These are phyloP conservation scores for Metschnikowia similis DNA, from an alignment of 805 yeast genomes.

Conservation along the genomic window DNA sequence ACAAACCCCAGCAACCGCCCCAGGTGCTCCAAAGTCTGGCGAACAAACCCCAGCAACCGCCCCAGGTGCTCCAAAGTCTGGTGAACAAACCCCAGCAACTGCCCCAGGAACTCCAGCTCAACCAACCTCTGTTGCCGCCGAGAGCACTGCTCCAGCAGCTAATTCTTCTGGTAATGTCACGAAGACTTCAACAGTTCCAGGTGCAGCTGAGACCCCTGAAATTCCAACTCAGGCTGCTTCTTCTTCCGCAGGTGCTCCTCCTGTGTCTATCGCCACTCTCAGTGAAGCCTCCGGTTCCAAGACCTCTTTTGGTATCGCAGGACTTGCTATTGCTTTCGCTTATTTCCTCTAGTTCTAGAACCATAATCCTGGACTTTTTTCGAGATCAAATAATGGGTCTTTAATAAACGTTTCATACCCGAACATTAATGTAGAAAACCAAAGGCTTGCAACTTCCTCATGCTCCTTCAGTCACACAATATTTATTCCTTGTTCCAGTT, in stretches of 20 bases:
- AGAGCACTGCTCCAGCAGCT: background rate
- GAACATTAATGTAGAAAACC: background rate
- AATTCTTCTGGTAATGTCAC: background rate
- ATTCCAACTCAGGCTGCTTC: background rate
- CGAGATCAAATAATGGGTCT: background rate
- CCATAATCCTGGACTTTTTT: background rate
- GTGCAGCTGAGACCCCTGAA: background rate
- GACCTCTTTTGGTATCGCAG: background rate
- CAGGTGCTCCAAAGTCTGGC: background rate
- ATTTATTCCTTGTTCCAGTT: too few species aligned
- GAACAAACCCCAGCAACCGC: too few species aligned
- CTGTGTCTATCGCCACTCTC: background rate
- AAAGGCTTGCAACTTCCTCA: too few species aligned
- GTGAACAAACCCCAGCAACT: background rate
- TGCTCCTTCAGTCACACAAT: too few species aligned
- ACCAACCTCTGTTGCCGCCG: background rate
- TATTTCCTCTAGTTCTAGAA: background rate
- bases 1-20: background rate
- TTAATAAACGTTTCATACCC: background rate
- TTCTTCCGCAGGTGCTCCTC: background rate
- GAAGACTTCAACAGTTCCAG: background rate
- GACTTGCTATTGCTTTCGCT: constrained; percentile 1
- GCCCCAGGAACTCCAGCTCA: background rate
- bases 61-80: background rate
- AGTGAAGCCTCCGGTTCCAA: constrained; percentile 1